Base-by-base conservation (phyloP, 768 basidiomycete genomes). In the Ramaria rubella region DNA sequence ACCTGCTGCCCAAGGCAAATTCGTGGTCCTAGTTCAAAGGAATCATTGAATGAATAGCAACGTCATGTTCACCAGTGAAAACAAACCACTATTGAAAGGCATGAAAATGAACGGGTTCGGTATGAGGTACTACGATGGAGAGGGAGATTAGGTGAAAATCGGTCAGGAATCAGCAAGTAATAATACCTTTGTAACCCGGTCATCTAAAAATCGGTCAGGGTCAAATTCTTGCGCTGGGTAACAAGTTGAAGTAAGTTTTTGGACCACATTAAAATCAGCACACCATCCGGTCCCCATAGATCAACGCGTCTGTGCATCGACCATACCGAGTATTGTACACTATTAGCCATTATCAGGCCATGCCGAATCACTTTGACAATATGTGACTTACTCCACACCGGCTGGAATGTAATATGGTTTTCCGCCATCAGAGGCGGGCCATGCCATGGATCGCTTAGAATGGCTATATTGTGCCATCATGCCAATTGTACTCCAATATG, bases 61-160 rank as follows among this genome's bases (percentile, higher is more conserved):
- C n/a, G 19, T 31, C 19, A 17, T 23, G 26, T 19, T 26, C 33
- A 14, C 8, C n/a, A 19, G 21, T 34, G 33, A 19, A 26, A 31
- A 24, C 50, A 40, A 14, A 58, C 57, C 85, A 0, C 81, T 82
- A 57, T 84, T 84, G 70, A 86, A 86, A 0, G 85, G 83, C 5
- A 81, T 68, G 67, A 86, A 86, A 59, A 87, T 86, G 72, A 79
- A 84, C 1, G 83, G 82, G 58, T 85, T 85, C 1, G 76, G 73
- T 0, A 70, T 72, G 19, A 83, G 70, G 57, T 81, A 81, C 61
- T 54, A 33, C 8, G 6, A 46, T 21, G 17, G 27, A 11, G 33
- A 8, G n/a, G 4, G 24, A 12, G 27, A 17, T 46, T 14, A 29
- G 34, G 14, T 4, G 23, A 26, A 36, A 24, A 24, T 14, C 5